phyloP scores from a whole-genome alignment of 1,284 basidiomycete genomes.

The Malassezia brasiliensis region DNA sequence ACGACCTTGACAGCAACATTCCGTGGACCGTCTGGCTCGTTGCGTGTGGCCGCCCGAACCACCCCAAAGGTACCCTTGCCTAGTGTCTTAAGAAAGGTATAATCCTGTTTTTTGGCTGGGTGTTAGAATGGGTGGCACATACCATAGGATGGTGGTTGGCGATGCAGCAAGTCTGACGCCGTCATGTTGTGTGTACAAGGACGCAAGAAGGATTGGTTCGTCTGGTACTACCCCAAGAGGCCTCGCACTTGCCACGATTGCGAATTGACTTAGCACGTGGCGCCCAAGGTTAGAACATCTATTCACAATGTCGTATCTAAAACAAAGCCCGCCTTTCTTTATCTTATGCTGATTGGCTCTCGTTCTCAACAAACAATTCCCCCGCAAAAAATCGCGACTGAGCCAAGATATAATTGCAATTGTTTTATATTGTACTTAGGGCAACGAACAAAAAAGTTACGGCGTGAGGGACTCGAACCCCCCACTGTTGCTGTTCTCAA shows the following conservation, averaged over 20 bases:
- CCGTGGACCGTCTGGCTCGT: slow-evolving; percentile 19
- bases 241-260: no score
- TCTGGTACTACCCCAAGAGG: no score
- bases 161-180: neutral
- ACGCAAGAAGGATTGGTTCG: no score
- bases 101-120: slow-evolving; percentile 43
- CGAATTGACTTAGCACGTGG: no score
- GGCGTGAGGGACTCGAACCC: slow-evolving; percentile 23
- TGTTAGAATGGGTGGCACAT: neutral
- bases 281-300: no score
- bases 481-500: slow-evolving; percentile 17
- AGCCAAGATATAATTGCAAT: no score
- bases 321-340: no score
- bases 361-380: no score
- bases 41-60: slow-evolving; percentile 25
- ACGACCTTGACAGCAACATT: slow-evolving; percentile 46
- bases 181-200: neutral
- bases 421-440: no score
- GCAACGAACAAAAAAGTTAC: slow-evolving; percentile 11
- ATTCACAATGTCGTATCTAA: neutral
- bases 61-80: slow-evolving; percentile 46
- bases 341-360: no score
- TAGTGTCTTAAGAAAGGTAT: slow-evolving; percentile 43
- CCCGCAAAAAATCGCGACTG: no score
- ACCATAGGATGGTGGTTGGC: slow-evolving; percentile 14